Percentiles rank a stretch among this genome's conserved stretches.
Conservation (phyloP, 345 rosid species). For the Eucalyptus albens region DNA sequence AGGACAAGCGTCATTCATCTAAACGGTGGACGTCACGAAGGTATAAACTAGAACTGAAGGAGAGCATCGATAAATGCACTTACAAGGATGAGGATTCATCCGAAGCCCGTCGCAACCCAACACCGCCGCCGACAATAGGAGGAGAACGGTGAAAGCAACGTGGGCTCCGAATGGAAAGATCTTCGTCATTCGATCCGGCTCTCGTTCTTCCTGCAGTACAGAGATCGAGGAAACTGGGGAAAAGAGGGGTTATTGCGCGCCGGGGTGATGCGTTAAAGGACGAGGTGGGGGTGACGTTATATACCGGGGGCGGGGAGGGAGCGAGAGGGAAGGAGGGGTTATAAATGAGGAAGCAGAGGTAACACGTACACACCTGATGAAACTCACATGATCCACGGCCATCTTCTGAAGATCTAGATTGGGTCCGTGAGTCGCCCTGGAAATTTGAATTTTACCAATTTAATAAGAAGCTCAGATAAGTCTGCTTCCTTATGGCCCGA, state of each 20-base stretch:
- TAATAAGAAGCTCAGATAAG: not conserved
- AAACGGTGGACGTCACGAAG: too few relatives aligned
- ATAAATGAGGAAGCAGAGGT: slow-evolving; percentile 21
- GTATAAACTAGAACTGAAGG: not conserved
- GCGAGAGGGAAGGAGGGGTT: not conserved
- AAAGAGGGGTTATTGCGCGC: not conserved
- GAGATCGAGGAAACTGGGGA: not conserved
- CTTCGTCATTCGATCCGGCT: not conserved
- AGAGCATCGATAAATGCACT: not conserved
- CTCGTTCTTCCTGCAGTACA: not conserved
- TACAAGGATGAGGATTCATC: not conserved
- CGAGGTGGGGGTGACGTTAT: not conserved
- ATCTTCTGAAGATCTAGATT: slow-evolving; percentile 16
- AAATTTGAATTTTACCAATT: not conserved
- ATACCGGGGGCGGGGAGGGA: not conserved
- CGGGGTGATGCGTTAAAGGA: not conserved
- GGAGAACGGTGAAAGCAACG: not conserved
- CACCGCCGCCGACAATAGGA: not conserved
- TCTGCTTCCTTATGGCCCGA: not conserved
- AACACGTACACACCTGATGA: slow-evolving; percentile 16
- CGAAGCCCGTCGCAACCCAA: not conserved
- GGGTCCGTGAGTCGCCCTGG: slow-evolving; percentile 5
- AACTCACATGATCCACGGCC: slow-evolving; percentile 73
- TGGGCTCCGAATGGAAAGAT: not conserved
- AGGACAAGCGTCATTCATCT: not conserved